Evolutionary conservation across 805 yeast genomes (phyloP), one percentile per base, ranked within the genome.

Genomic region (Starmerella asiatica): DNA sequence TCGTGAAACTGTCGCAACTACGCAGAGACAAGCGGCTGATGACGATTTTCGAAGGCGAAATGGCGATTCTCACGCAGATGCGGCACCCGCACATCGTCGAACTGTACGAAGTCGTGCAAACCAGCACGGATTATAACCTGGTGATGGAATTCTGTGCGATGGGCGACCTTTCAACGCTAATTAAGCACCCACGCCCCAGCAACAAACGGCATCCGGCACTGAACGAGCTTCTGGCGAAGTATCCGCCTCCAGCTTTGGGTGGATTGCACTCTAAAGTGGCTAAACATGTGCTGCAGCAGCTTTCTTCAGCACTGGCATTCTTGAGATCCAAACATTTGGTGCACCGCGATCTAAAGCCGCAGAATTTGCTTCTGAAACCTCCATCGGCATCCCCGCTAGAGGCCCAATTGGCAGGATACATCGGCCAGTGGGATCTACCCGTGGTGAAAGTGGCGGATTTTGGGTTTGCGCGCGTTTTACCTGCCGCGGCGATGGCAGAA

Each of bases 121-220:
- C 94, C 1, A 54, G 58, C 28, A 58, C 75, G 9, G 83, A 86
- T 58, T 83, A 85, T 63, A 88, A 84, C 56, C 64, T 91, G 46
- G 76, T 88, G 15, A 91, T 91, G 96, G 97, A 91, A 59, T 91
- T 84, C 63, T 91, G 98, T 58, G 76, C 96, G 1, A 65, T 91
- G 56, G 98, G 98, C 12, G 98, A 91, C 61, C 68, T 91, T 46
- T 81, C 94, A 0, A 82, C 76, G 54, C 79, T 91, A 51, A 86
- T 91, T 40, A 73, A 81, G 53, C 76, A 75, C 55, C 69, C 86
- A 53, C 71, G 72, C 49, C 84, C 79, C 56, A 64, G 85, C 36
- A 70, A 74, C 28, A 68, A 71, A 48, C 73, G 79, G 6, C 83
- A 84, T 57, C 95, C 95, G 0, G 68, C 81, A 33, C 73, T 86